A percentile compares a stretch with the other conserved stretches of the same genome.
phyloP scores from a whole-genome alignment of 805 yeast species.

The Candida cerambycidarum region DNA sequence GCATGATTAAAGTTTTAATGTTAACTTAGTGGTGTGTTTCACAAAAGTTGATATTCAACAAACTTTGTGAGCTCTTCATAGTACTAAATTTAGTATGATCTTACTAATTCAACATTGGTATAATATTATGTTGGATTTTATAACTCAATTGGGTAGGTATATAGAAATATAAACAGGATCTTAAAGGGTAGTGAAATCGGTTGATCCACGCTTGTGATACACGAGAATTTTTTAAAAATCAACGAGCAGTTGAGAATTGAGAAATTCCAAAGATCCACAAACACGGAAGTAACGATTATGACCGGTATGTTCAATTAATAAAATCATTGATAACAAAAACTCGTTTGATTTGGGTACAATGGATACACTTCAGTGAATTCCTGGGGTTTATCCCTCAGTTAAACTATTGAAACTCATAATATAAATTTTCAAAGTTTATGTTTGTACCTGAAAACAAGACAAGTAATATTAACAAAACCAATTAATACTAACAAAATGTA shows the following conservation, averaged over 20 bases:
- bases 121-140: too few species aligned
- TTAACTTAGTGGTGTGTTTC: too few species aligned
- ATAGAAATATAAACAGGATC: neutral
- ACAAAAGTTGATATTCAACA: too few species aligned
- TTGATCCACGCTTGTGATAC: constrained; percentile 1
- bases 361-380: neutral
- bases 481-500: constrained; percentile 9
- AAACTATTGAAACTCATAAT: too few species aligned
- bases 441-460: constrained; percentile 1
- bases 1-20: too few species aligned
- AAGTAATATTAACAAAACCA: neutral
- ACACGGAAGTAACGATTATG: constrained; percentile 10
- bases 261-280: constrained; percentile 4
- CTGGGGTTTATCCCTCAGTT: too few species aligned
- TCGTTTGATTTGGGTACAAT: neutral
- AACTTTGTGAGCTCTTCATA: too few species aligned
- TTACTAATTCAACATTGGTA: too few species aligned
- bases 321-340: neutral
- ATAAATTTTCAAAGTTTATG: too few species aligned
- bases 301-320: constrained; percentile 14
- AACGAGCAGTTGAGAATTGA: constrained; percentile 5
- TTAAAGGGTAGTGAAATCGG: neutral
- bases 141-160: constrained; percentile 1
- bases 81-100: too few species aligned
- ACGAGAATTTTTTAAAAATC: constrained; percentile 7